These are phyloP conservation scores for Thuja plicata DNA, from an alignment of 83 land plant genomes.

Conservation along the genomic window DNA sequence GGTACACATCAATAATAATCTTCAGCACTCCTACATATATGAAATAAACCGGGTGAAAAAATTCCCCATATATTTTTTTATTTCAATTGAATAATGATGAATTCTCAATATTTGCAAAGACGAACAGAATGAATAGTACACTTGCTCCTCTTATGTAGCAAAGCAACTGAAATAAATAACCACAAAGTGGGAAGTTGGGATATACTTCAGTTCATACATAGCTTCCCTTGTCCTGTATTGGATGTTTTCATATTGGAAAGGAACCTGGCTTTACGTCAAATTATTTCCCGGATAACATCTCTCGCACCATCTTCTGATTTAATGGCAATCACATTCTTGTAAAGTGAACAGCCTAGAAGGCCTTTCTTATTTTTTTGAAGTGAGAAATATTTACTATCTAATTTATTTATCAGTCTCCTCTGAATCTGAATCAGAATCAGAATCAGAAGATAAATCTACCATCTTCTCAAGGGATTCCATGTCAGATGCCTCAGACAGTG, in stretches of 20 bases:
- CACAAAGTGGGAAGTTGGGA: background rate
- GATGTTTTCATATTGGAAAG: background rate
- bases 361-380: background rate
- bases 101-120: background rate
- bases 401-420: slow-evolving; percentile 24
- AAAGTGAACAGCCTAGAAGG: background rate
- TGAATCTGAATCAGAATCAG: slow-evolving; percentile 19
- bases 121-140: background rate
- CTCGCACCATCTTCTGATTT: background rate
- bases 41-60: background rate
- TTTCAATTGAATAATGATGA: background rate
- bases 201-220: background rate
- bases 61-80: background rate
- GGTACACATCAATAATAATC: background rate
- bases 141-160: background rate
- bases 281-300: background rate
- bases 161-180: background rate
- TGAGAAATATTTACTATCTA: background rate
- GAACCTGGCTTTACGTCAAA: background rate
- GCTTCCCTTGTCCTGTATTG: background rate
- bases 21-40: background rate
- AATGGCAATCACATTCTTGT: background rate
- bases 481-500: slow-evolving; percentile 73
- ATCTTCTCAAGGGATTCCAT: slow-evolving; percentile 87
- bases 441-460: slow-evolving; percentile 30